Evolutionary conservation across 108 stramenopile genomes (phyloP), one percentile per base, ranked within the genome.

Genomic region (Fragilariopsis cylindrus): DNA sequence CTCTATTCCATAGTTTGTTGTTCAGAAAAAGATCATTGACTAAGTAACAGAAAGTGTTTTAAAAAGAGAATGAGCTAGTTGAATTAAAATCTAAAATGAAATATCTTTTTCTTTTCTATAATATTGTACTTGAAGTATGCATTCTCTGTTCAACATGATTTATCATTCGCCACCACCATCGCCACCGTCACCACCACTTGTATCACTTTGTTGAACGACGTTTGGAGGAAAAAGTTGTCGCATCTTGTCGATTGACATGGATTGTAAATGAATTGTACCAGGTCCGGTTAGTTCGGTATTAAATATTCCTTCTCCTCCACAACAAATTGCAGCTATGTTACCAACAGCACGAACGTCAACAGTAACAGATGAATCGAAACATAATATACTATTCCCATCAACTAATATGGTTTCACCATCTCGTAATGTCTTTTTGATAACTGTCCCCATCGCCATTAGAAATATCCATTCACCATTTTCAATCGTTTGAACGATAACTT

Each of bases 401-500:
- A 85, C 77, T 13, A 85, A 54, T 9, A 88, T 60, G 4, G 44
- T 70, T 76, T 88, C 87, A 4, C 83, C 81, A 3, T 43, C 40
- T n/a, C 60, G 16, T 9, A 88, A 48, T 5, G 66, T 77, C 72
- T 77, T 82, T 40, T 73, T 73, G 49, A 82, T 49, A 55, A 84
- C 81, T 1, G 81, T 83, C 44, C 87, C 87, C 85, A 85, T 86
- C 30, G 87, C 84, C 76, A 81, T 82, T n/a, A 88, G 44, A 72
- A 85, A 88, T 41, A 78, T 79, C 78, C 76, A 82, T 44, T 77
- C 78, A 11, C 82, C 82, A 58, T 78, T 71, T 70, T 81, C 60
- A 3, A 86, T 19, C 56, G 78, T 82, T 65, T 88, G 87, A 13
- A 84, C 82, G 48, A 88, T 81, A 54, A 85, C 62, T 63, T 42